Evolutionary conservation across 2,329 filamentous ascomycete genomes (phyloP).

Genomic region (Botrytis elliptica): DNA sequence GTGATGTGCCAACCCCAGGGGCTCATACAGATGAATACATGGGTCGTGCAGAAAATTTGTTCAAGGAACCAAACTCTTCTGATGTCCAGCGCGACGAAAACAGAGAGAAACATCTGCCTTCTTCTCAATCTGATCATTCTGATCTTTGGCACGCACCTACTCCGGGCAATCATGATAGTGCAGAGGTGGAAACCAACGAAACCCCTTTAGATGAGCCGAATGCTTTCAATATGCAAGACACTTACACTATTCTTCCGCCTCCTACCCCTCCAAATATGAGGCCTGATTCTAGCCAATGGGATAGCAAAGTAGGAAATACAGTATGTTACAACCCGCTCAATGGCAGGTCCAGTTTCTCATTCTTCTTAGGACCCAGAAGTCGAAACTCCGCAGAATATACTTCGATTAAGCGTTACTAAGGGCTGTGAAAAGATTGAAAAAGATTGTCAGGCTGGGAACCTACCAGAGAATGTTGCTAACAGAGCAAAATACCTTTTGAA

Average conservation of each 20-base stretch:
- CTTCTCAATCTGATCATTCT: not conserved
- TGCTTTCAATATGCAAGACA: not conserved
- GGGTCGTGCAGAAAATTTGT: not conserved
- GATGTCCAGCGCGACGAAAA: not conserved
- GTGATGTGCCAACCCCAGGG: not conserved
- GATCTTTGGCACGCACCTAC: not conserved
- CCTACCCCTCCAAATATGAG: not conserved
- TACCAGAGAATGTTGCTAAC: not conserved
- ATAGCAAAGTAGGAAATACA: not conserved
- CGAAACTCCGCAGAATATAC: too few species aligned
- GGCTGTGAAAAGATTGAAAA: not conserved
- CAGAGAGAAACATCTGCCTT: not conserved
- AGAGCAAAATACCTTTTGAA: not conserved
- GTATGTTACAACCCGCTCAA: too few species aligned
- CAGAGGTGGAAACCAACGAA: not conserved
- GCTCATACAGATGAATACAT: not conserved
- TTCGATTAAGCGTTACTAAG: not conserved
- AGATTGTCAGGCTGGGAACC: not conserved
- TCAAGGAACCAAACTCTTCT: not conserved
- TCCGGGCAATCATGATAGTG: not conserved
- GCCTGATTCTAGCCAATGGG: not conserved
- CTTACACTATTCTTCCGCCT: not conserved
- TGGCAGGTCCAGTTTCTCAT: not conserved
- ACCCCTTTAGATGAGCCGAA: not conserved
- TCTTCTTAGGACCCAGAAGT: not conserved